A percentile compares a stretch with the other conserved stretches of the same genome.
Evolutionary conservation across 495 filamentous ascomycete genomes (phyloP).

Genomic region (Aspergillus baeticus): DNA sequence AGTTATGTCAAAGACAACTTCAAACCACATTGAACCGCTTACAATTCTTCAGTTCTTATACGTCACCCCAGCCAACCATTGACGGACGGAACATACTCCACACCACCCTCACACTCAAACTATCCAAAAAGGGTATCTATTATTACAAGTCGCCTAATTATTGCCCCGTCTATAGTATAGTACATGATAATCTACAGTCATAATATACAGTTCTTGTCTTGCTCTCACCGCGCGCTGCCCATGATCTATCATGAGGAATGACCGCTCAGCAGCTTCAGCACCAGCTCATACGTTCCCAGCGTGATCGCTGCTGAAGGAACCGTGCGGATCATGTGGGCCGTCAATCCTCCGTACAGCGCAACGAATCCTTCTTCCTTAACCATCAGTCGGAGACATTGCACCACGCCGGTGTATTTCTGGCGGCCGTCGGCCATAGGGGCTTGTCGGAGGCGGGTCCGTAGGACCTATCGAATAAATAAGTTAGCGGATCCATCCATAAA

Average conservation of each 20-base stretch:
- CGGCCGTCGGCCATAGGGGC: constrained; percentile 70
- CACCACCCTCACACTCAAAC: neutral
- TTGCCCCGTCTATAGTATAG: constrained; percentile 11
- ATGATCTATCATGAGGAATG: neutral
- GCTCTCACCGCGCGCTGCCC: neutral
- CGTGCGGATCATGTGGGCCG: constrained; percentile 81
- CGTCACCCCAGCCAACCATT: too few relatives aligned
- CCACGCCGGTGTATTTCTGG: constrained; percentile 77
- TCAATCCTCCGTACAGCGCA: constrained; percentile 80
- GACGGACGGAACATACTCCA: too few relatives aligned
- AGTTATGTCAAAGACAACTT: too few relatives aligned
- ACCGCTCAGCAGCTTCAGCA: constrained; percentile 53
- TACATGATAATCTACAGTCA: constrained; percentile 13
- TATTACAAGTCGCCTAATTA: constrained; percentile 13
- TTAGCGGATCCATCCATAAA: neutral
- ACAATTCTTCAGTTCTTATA: too few relatives aligned
- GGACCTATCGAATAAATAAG: constrained; percentile 5
- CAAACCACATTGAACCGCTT: too few relatives aligned
- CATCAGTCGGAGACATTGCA: constrained; percentile 78
- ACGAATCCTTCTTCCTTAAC: constrained; percentile 82
- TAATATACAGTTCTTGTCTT: constrained; percentile 12
- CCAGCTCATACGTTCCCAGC: constrained; percentile 87
- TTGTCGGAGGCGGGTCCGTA: constrained; percentile 63
- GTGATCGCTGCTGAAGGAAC: constrained; percentile 89
- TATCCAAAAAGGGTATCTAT: constrained; percentile 14